These are phyloP conservation scores for Straminergon stramineum DNA, from an alignment of 225 moss, liverwort and hornwort species.

Conservation along the genomic window DNA sequence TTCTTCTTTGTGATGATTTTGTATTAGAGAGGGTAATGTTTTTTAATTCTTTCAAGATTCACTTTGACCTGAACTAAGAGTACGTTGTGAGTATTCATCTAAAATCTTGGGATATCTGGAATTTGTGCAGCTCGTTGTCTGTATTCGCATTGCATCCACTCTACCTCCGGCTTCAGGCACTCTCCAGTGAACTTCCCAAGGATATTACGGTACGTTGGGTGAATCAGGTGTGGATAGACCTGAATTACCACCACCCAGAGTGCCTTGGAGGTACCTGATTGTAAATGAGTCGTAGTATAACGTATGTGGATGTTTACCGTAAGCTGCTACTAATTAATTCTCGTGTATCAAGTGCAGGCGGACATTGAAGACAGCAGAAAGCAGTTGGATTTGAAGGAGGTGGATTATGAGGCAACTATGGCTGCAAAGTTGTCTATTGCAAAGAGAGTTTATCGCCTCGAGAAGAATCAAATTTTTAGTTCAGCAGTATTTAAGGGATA, in stretches of 20 bases:
- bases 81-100: neutral
- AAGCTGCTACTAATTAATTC: neutral
- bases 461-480: constrained; percentile 49
- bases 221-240: neutral
- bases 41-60: neutral
- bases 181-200: constrained; percentile 49
- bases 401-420: constrained; percentile 81
- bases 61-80: neutral
- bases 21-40: neutral
- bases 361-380: constrained; percentile 47
- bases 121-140: constrained; percentile 65
- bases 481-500: constrained; percentile 57
- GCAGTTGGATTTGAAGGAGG: constrained; percentile 61
- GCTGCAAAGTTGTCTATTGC: constrained; percentile 57
- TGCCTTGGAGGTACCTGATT: neutral
- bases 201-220: constrained; percentile 49
- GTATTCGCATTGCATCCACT: constrained; percentile 92
- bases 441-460: constrained; percentile 55
- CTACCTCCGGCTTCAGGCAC: constrained; percentile 69
- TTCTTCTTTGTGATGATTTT: neutral
- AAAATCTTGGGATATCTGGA: neutral
- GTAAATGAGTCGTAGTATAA: neutral
- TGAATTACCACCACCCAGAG: neutral
- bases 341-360: constrained; percentile 17
- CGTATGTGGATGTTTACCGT: neutral